Evolutionary conservation across 805 yeast genomes (phyloP).

Genomic region (Debaryomyces maramus): DNA sequence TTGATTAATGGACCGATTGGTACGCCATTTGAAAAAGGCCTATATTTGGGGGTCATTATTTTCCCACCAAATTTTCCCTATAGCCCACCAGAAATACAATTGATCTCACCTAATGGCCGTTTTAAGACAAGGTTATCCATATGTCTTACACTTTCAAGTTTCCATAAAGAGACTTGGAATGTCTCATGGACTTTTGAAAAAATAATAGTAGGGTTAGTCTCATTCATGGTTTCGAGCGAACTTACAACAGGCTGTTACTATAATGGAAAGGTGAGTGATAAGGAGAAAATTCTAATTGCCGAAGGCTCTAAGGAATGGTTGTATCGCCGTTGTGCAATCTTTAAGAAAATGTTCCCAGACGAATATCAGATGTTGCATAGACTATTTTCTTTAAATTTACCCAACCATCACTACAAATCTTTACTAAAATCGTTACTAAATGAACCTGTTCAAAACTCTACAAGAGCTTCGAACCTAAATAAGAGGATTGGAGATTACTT

Average conservation of each 20-base stretch:
- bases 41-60: conserved; percentile 15
- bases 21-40: conserved; percentile 14
- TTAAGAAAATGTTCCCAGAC: conserved; percentile 12
- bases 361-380: conserved; percentile 11
- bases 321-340: conserved; percentile 10
- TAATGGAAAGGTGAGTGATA: background rate
- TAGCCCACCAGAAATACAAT: conserved; percentile 18
- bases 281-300: conserved; percentile 3
- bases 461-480: background rate
- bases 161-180: conserved; percentile 16
- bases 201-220: conserved; percentile 14
- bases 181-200: conserved; percentile 18
- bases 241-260: conserved; percentile 11
- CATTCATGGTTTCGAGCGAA: conserved; percentile 16
- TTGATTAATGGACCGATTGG: conserved; percentile 12
- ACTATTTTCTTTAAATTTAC: background rate
- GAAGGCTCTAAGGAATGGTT: conserved; percentile 15
- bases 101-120: conserved; percentile 18
- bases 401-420: background rate
- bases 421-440: conserved; percentile 4
- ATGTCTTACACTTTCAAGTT: conserved; percentile 15
- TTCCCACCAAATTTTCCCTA: conserved; percentile 16
- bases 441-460: conserved; percentile 6
- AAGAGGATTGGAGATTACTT: conserved; percentile 2
- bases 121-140: conserved; percentile 11